These are phyloP conservation scores for Amaranthus palmeri DNA, from an alignment of 148 eudicot species.

Conservation along the genomic window DNA sequence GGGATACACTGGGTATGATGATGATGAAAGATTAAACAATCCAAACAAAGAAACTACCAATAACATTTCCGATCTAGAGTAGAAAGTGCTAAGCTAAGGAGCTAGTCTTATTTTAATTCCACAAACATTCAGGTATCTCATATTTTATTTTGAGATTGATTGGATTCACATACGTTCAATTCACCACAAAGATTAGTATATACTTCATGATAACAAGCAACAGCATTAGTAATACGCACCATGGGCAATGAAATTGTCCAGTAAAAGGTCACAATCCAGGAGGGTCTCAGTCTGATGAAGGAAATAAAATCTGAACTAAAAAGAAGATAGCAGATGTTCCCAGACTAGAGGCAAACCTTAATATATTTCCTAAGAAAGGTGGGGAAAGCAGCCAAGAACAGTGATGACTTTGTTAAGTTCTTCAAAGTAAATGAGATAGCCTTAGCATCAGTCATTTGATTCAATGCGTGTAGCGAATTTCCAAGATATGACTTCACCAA, in stretches of 20 bases:
- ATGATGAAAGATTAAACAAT: not conserved
- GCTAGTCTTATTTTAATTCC: not conserved
- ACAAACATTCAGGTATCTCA: too few species aligned
- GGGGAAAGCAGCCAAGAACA: conserved; percentile 93
- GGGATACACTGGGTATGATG: too few species aligned
- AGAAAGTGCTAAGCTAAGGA: not conserved
- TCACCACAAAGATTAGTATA: not conserved
- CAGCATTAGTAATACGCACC: not conserved
- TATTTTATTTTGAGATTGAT: not conserved
- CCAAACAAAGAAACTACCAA: not conserved
- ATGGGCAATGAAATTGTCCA: not conserved
- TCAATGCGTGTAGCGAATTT: conserved; percentile 78
- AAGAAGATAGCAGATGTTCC: conserved; percentile 10
- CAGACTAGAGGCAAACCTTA: conserved; percentile 48
- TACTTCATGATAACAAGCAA: not conserved
- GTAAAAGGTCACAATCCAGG: not conserved
- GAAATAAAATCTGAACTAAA: not conserved
- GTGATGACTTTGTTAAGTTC: conserved; percentile 62
- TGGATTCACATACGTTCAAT: not conserved
- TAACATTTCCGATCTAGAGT: not conserved
- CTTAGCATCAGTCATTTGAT: conserved; percentile 89
- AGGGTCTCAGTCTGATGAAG: not conserved
- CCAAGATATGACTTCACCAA: conserved; percentile 95
- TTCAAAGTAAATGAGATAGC: conserved; percentile 76
- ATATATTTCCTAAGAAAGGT: conserved; percentile 82